Evolutionary conservation across 345 rosid species (phyloP).

Genomic region (Cochlearia excelsa): DNA sequence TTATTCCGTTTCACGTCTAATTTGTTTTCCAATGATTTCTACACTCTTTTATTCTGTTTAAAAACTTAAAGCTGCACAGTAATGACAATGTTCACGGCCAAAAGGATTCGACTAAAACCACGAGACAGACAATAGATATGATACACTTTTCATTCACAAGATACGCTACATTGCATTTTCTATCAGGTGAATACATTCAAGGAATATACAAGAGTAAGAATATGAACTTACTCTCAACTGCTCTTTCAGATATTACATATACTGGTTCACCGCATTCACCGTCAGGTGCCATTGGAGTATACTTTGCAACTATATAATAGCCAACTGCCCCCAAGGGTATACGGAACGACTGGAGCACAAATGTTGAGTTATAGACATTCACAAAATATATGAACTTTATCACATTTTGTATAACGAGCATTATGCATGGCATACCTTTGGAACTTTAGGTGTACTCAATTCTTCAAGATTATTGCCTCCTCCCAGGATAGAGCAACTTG

Average conservation of each 20-base stretch:
- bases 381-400: slow-evolving; percentile 18
- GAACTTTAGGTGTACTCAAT: slow-evolving; percentile 76
- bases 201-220: slow-evolving; percentile 1
- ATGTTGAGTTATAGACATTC: background rate
- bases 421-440: slow-evolving; percentile 53
- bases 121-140: background rate
- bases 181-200: no score
- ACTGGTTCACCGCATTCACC: slow-evolving; percentile 90
- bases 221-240: slow-evolving; percentile 69
- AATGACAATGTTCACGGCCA: no score
- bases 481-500: slow-evolving; percentile 49
- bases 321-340: slow-evolving; percentile 96
- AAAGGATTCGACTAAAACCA: background rate
- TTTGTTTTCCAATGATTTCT: no score
- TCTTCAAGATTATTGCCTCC: slow-evolving; percentile 73
- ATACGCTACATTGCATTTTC: background rate
- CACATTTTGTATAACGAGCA: slow-evolving; percentile 12
- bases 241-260: slow-evolving; percentile 64
- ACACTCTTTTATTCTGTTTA: no score
- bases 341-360: slow-evolving; percentile 70
- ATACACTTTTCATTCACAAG: slow-evolving; percentile 3
- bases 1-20: no score
- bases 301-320: slow-evolving; percentile 70
- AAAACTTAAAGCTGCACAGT: no score
- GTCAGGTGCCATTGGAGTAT: slow-evolving; percentile 80